Conservation (phyloP, 140 eudicot species). For the Cichorium intybus region DNA sequence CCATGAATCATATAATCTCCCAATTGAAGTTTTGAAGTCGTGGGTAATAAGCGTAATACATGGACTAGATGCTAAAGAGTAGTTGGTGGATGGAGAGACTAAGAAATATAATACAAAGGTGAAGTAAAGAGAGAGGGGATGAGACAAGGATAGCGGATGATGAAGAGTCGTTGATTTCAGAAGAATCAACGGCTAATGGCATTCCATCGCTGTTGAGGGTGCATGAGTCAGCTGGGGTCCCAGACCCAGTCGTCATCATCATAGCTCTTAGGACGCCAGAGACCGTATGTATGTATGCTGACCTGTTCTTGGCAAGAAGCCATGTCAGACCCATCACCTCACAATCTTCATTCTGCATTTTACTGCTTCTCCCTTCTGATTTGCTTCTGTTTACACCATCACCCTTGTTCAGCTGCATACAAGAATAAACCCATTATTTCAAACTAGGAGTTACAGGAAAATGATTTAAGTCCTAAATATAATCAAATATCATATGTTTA, state of each 20-base stretch:
- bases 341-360: slow-evolving; percentile 73
- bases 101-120: slow-evolving; percentile 28
- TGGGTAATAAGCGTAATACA: background rate
- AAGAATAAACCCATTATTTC: slow-evolving; percentile 2
- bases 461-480: too few relatives aligned
- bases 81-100: slow-evolving; percentile 22
- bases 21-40: too few relatives aligned
- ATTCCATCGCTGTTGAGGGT: slow-evolving; percentile 72
- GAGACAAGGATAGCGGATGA: slow-evolving; percentile 26
- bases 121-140: slow-evolving; percentile 25
- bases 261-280: slow-evolving; percentile 77
- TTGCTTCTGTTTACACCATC: slow-evolving; percentile 34
- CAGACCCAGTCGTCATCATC: slow-evolving; percentile 73
- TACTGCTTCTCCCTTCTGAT: slow-evolving; percentile 50
- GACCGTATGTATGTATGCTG: slow-evolving; percentile 78
- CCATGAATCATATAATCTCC: background rate
- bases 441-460: background rate
- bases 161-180: slow-evolving; percentile 52
- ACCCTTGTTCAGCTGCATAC: slow-evolving; percentile 54
- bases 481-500: too few relatives aligned
- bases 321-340: slow-evolving; percentile 91
- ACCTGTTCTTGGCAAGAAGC: slow-evolving; percentile 87
- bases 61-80: slow-evolving; percentile 18
- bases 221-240: slow-evolving; percentile 45
- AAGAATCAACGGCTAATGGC: slow-evolving; percentile 83